Conservation (phyloP, 2,329 filamentous ascomycete species). For the Juglanconis sp. region DNA sequence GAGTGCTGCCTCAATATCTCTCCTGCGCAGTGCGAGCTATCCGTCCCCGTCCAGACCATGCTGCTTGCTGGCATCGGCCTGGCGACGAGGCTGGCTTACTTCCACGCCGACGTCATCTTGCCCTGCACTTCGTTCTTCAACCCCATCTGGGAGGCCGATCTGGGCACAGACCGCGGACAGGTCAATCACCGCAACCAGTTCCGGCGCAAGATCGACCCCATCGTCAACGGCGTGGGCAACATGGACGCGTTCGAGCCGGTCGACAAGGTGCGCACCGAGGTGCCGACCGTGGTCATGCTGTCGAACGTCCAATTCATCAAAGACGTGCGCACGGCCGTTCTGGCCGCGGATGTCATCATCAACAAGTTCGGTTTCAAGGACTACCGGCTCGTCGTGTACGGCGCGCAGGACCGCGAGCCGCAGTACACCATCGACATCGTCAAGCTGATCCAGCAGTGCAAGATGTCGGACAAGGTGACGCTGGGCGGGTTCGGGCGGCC, state of each 20-base stretch:
- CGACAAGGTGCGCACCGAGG: constrained; percentile 54
- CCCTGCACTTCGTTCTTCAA: constrained; percentile 61
- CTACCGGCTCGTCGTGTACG: constrained; percentile 61
- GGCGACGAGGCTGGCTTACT: constrained; percentile 41
- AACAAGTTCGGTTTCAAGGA: constrained; percentile 65
- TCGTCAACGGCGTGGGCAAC: constrained; percentile 63
- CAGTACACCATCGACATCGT: constrained; percentile 58
- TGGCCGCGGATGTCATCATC: constrained; percentile 63
- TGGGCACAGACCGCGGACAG: constrained; percentile 55
- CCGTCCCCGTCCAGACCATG: constrained; percentile 46
- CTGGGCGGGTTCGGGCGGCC: constrained; percentile 56
- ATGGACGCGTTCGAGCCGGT: constrained; percentile 62
- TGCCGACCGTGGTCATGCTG: constrained; percentile 63
- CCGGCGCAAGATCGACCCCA: constrained; percentile 58
- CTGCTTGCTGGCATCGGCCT: constrained; percentile 45
- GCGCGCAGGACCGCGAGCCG: constrained; percentile 60
- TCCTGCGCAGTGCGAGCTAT: constrained; percentile 45
- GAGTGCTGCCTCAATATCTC: constrained; percentile 50
- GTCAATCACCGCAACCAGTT: constrained; percentile 56
- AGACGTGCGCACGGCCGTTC: constrained; percentile 62
- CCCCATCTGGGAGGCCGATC: constrained; percentile 61
- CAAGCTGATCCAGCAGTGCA: constrained; percentile 55
- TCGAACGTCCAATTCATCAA: constrained; percentile 60
- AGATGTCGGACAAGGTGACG: constrained; percentile 47
- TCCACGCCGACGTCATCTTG: constrained; percentile 58